Conservation (phyloP, 2,329 filamentous ascomycete genomes). For the Exophiala sideris region DNA sequence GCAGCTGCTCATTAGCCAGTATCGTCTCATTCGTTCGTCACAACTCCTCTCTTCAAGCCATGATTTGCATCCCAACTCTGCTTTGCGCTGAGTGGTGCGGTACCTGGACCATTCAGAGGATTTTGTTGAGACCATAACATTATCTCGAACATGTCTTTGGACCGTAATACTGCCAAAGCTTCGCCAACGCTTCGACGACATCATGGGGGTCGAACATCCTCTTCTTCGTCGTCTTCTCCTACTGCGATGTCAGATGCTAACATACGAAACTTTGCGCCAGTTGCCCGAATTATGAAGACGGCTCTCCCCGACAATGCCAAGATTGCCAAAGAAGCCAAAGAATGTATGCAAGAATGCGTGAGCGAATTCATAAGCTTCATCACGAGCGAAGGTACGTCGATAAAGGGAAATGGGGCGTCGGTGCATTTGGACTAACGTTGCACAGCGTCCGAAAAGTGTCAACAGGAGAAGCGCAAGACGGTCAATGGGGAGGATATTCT, state of each 20-base stretch:
- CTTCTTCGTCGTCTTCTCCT: slow-evolving; percentile 34
- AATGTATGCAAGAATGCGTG: slow-evolving; percentile 99
- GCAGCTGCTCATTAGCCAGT: slow-evolving; percentile 24
- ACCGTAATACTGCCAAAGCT: slow-evolving; percentile 16
- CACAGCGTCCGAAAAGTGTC: slow-evolving; percentile 95
- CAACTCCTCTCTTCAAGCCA: slow-evolving; percentile 45
- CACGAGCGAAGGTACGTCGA: slow-evolving; percentile 82
- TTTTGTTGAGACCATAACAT: slow-evolving; percentile 10
- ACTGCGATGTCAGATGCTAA: slow-evolving; percentile 69
- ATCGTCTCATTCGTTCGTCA: slow-evolving; percentile 35
- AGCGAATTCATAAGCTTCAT: slow-evolving; percentile 99
- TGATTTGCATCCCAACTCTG: slow-evolving; percentile 34
- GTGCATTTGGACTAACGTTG: slow-evolving; percentile 25
- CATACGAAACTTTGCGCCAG: slow-evolving; percentile 90
- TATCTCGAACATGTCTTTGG: slow-evolving; percentile 26
- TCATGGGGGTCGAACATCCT: slow-evolving; percentile 45
- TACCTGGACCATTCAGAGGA: slow-evolving; percentile 27
- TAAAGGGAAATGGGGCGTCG: not conserved
- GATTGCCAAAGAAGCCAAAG: slow-evolving; percentile 98
- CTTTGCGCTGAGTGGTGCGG: slow-evolving; percentile 23
- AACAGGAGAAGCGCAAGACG: slow-evolving; percentile 98
- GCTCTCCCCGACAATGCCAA: slow-evolving; percentile 97
- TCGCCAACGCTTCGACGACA: slow-evolving; percentile 19
- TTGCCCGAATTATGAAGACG: slow-evolving; percentile 98
- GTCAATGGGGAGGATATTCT: slow-evolving; percentile 98